phyloP scores from a whole-genome alignment of 2,329 filamentous ascomycete species.

The Emergomyces africanus region DNA sequence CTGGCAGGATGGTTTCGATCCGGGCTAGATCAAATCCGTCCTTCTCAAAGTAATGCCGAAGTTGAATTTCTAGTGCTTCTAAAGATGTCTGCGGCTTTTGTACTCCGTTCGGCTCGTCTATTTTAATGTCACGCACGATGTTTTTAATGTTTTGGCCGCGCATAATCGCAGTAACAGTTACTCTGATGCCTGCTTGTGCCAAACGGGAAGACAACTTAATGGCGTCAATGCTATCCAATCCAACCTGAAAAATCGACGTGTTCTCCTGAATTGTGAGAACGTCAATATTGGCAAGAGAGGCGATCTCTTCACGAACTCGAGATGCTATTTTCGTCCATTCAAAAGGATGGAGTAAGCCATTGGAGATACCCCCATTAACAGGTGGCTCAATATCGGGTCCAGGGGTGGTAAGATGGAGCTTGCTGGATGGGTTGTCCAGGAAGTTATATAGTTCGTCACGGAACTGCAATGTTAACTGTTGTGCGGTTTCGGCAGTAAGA shows the following conservation, averaged over 20 bases:
- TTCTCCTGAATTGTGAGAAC: constrained; percentile 40
- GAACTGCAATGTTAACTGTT: constrained; percentile 33
- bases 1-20: constrained; percentile 53
- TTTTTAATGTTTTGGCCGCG: constrained; percentile 53
- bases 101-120: constrained; percentile 6
- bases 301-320: constrained; percentile 49
- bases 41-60: constrained; percentile 28
- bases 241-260: constrained; percentile 65
- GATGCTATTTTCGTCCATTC: constrained; percentile 46
- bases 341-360: constrained; percentile 26
- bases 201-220: constrained; percentile 71
- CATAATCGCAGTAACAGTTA: constrained; percentile 69
- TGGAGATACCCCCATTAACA: neutral
- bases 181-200: constrained; percentile 43
- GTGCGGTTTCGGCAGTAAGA: constrained; percentile 22
- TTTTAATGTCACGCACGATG: constrained; percentile 34
- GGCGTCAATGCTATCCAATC: constrained; percentile 82
- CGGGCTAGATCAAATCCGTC: constrained; percentile 25
- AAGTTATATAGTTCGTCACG: constrained; percentile 26
- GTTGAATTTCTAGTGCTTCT: constrained; percentile 12
- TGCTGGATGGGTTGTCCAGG: constrained; percentile 9
- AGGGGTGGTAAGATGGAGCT: neutral
- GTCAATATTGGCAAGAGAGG: constrained; percentile 45
- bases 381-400: neutral
- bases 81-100: neutral